These are phyloP conservation scores for Pseudogymnoascus sp. DNA, from an alignment of 2,329 filamentous ascomycete species.

Conservation along the genomic window DNA sequence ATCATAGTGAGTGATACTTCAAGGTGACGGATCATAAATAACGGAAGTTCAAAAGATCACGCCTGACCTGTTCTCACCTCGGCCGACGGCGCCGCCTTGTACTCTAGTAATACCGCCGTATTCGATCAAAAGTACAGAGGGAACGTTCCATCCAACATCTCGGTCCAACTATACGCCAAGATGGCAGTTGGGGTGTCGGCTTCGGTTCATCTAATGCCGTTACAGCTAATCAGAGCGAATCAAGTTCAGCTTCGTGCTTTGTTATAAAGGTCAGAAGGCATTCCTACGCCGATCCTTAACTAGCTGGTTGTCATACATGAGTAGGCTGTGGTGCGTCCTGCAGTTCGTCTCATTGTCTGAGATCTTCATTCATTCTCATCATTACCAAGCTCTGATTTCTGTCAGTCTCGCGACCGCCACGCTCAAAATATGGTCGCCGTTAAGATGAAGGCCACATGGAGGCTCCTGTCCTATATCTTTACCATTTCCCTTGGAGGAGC, in stretches of 20 bases:
- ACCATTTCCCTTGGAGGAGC: background rate
- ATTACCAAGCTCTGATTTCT: background rate
- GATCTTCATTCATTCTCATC: background rate
- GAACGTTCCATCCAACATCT: conserved; percentile 4
- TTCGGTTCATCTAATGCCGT: background rate
- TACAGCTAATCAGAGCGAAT: background rate
- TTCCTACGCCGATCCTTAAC: background rate
- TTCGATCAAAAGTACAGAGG: background rate
- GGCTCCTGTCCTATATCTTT: background rate
- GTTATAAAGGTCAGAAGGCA: conserved; percentile 7
- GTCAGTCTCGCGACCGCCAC: background rate
- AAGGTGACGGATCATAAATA: background rate
- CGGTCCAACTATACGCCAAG: background rate
- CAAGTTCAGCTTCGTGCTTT: background rate
- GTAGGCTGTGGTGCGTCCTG: background rate
- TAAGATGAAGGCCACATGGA: conserved; percentile 1
- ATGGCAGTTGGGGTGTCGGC: background rate
- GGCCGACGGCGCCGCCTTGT: background rate
- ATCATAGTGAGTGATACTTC: background rate
- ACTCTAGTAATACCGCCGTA: background rate
- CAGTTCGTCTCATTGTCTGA: background rate
- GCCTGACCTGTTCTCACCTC: background rate
- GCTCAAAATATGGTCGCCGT: background rate
- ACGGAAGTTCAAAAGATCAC: background rate
- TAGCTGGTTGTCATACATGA: background rate